Base-by-base conservation (phyloP, 371 early-diverging fungal species). In the Mucor plumbeus region DNA sequence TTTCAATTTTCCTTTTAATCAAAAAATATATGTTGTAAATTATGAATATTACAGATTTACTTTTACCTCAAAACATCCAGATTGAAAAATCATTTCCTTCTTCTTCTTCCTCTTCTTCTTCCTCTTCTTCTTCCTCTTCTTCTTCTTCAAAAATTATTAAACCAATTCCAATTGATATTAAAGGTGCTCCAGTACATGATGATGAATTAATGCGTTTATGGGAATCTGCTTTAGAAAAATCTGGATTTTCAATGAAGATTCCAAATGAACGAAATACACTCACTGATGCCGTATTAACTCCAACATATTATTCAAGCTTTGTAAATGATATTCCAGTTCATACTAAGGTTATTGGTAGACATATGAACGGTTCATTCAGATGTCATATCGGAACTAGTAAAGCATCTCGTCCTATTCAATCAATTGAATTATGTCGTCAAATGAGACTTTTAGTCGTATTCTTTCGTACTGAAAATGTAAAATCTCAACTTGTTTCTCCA, bases 351-450 rank as follows among this genome's bases (percentile, higher is more conserved):
- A 78, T 80, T 65, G 78, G 77, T 0, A 72, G 80, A 43, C 80
- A 82, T 34, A 80, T 76, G 71, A 77, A 78, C 60, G 75, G 79
- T 6, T 78, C 79, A 1, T 83, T 77, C 53, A 63, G 80, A 19
- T 83, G 83, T 59, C 78, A 78, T 39, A 76, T 83, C 59, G 79
- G 83, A 4, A 78, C 77, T 2, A 80, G 83, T 50, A 83, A 82
- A 67, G 67, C 75, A 38, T 76, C 80, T 33, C 73, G 75, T 0
- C 80, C 83, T 5, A 80, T 83, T 15, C 75, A 65, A 33, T 77
- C 80, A 0, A 67, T 65, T 11, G 80, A 80, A 55, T 33, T 83
- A 10, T 64, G 68, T 47, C 67, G 63, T n/a, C 77, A 80, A 31
- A 83, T 83, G 83, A 65, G 77, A 13, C 60, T 83, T 5, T 41